Base-by-base conservation (phyloP, 768 basidiomycete species). In the Pisolithus sp. region DNA sequence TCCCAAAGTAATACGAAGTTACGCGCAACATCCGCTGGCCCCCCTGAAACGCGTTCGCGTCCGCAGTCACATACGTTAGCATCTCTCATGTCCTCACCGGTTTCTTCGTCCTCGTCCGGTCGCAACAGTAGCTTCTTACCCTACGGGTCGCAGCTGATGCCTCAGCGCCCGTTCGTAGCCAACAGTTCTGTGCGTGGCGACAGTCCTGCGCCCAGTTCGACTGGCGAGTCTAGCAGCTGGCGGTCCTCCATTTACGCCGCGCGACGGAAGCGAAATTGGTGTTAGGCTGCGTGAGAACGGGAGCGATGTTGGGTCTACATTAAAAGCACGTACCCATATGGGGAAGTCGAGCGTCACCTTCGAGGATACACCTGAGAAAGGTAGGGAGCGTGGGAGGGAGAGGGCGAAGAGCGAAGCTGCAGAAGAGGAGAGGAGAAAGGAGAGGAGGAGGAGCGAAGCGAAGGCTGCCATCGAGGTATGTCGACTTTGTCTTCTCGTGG, bases 171-270 rank as follows among this genome's bases (percentile, higher is more conserved):
- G 6, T 89, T 89, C 62, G 81, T 71, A 6, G 58, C 68, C 34
- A 69, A 60, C 46, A 62, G 71, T 28, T 52, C 60, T 10, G 5
- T 65, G 23, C 67, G 71, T 26, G 72, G 83, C 12, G 77, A 85
- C 53, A 89, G 87, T 60, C 89, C 89, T 12, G 85, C 85, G 0
- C 67, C 67, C 12, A 91, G 89, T 62, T 92, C 89, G 28, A 89
- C 85, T 13, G 89, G 89, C 7, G 89, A 86, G 62, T 90, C 89
- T 53, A 91, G 87, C 55, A 86, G 82, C n/a, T 59, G 86, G 86
- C 34, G 57, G 57, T 15, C 76, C 78, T 17, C 90, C 89, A 10
- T 71, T 85, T 44, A 92, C 90, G 15, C 90, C 89, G 4, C 71
- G 77, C 38, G 89, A 90, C 60, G 89, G 87, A 23, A 89, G 87